These are phyloP conservation scores for Hanseniaspora singularis DNA, from an alignment of 805 yeast species.

Conservation along the genomic window DNA sequence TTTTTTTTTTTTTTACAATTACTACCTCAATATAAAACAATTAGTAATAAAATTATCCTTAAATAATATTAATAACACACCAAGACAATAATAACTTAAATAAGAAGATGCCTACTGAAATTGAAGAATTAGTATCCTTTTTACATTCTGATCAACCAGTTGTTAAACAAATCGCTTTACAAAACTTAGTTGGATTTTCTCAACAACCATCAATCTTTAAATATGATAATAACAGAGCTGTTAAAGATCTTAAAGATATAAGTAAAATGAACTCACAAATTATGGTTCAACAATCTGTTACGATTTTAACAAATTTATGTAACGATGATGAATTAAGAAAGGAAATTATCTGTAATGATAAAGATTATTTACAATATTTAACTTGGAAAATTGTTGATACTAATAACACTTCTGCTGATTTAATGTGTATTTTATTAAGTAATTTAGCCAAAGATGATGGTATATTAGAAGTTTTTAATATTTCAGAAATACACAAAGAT, in stretches of 20 bases:
- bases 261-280: constrained; percentile 43
- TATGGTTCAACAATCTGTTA: constrained; percentile 53
- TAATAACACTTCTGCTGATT: constrained; percentile 58
- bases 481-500: constrained; percentile 25
- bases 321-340: constrained; percentile 51
- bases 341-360: constrained; percentile 52
- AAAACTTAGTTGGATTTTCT: constrained; percentile 70
- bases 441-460: constrained; percentile 72
- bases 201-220: constrained; percentile 62
- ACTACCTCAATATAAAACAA: too few relatives aligned
- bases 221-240: constrained; percentile 56
- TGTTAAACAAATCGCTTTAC: constrained; percentile 72
- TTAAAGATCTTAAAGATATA: constrained; percentile 56
- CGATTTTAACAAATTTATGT: constrained; percentile 73
- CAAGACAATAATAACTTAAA: too few relatives aligned
- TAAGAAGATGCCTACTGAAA: constrained; percentile 37
- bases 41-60: not conserved
- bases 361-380: constrained; percentile 39
- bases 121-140: constrained; percentile 59
- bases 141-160: constrained; percentile 71
- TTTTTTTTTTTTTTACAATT: too few relatives aligned
- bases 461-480: constrained; percentile 41
- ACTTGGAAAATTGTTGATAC: constrained; percentile 41
- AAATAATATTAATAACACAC: not conserved
- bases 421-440: constrained; percentile 71